phyloP scores from a whole-genome alignment of 1,139 yeast genomes.

The Magnusiomyces ingens region DNA sequence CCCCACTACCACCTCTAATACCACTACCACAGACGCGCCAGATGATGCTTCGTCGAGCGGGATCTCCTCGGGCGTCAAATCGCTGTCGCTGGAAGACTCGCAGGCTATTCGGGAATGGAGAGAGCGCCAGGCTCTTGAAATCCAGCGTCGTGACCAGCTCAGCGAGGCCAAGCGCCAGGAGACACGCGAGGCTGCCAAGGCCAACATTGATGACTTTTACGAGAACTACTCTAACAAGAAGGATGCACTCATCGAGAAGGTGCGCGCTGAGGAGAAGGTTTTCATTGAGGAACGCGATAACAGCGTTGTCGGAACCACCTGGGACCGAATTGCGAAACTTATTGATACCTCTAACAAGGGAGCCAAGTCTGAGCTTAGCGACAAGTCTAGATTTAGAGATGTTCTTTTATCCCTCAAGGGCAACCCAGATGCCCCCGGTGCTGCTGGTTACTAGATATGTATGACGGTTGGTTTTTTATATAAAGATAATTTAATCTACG shows the following conservation, averaged over 20 bases:
- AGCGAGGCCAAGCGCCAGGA: slow-evolving; percentile 61
- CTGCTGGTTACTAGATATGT: slow-evolving; percentile 41
- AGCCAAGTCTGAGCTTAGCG: slow-evolving; percentile 45
- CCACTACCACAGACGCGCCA: slow-evolving; percentile 5
- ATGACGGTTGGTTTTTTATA: no score
- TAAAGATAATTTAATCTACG: no score
- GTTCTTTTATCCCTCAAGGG: slow-evolving; percentile 59
- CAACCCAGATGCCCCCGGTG: slow-evolving; percentile 69
- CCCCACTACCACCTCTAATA: slow-evolving; percentile 1
- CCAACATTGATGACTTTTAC: slow-evolving; percentile 87
- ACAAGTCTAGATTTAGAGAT: slow-evolving; percentile 66
- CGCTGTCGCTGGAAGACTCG: slow-evolving; percentile 31
- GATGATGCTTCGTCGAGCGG: not conserved
- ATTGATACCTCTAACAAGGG: slow-evolving; percentile 41
- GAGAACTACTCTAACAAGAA: slow-evolving; percentile 85
- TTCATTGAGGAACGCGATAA: slow-evolving; percentile 73
- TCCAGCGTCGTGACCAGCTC: slow-evolving; percentile 71
- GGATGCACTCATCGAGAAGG: slow-evolving; percentile 60
- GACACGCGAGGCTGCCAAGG: slow-evolving; percentile 70
- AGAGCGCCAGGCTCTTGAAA: slow-evolving; percentile 74
- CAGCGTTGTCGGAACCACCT: slow-evolving; percentile 64
- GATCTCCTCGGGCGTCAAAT: slow-evolving; percentile 14
- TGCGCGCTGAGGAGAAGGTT: slow-evolving; percentile 57
- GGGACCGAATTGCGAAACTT: slow-evolving; percentile 72
- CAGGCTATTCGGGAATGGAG: slow-evolving; percentile 60